Evolutionary conservation across 2,329 filamentous ascomycete genomes (phyloP), one percentile per base, ranked within the genome.

Genomic region (Botrytis porri): DNA sequence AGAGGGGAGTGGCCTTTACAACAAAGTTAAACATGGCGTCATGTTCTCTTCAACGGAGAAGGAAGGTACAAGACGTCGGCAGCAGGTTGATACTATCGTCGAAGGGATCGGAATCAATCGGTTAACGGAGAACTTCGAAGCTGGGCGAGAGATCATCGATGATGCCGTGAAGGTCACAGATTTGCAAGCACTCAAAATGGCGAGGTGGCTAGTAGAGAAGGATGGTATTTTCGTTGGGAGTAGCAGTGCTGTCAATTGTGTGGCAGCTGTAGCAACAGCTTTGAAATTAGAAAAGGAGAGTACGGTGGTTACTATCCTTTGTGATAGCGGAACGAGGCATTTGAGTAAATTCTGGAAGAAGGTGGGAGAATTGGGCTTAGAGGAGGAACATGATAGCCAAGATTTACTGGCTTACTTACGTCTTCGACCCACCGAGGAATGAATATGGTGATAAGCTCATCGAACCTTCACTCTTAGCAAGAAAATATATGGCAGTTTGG

Each of bases 21-120:
- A 99, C 84, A 92, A 93, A 80, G 87, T 99, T 76, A 92, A 92
- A 77, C 93, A 96, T 82, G 96, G 95, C 8, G 96, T 99, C 75
- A 97, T 99, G 93, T 99, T 98, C 83, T 92, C 94, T 74, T 80
- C 87, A 0, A 97, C 93, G 43, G 96, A 99, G 83, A 89, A 88
- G 76, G 96, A 99, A 85, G 96, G 96, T 6, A 98, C 95, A 20
- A 87, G 96, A 22, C 88, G 97, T 66, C 87, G 96, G 74, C 90
- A 93, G 78, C 97, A 99, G 83, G 94, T 99, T 70, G 97, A 99
- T 84, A 95, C 92, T 7, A 93, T 99, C 76, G 94, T 99, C 41
- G 97, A 99, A 83, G 96, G 96, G 1, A 93, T 99, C 76, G 96
- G 96, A 1, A 93, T 98, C 82, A 99, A 97, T 81, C 90, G 96